Base-by-base conservation (phyloP, 163 green algal genomes). In the Scenedesmus sp. region DNA sequence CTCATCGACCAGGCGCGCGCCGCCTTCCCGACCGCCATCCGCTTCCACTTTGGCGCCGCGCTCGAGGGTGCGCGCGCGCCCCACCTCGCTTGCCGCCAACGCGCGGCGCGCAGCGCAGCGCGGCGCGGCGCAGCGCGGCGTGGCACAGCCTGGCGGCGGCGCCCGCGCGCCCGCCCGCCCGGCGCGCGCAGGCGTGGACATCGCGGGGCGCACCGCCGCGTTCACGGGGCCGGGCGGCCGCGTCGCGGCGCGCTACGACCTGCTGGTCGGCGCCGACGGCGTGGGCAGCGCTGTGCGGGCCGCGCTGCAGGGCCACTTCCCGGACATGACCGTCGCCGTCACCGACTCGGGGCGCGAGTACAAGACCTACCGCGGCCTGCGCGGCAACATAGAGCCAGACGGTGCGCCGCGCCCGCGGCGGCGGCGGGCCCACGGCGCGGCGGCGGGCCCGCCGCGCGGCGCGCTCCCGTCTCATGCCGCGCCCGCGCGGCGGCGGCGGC, bases 261-360 rank as follows among this genome's bases (percentile, higher is more conserved):
- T 91, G 80, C 83, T 91, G 70, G 83, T 91, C 39, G 87, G 80
- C 0, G 83, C 87, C 1, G 87, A 91, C 36, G 87, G 87, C 13
- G 81, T 79, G 13, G 36, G 44, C 39, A 82, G 60, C 44, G 42
- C 56, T 15, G 84, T 88, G 64, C 44, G 87, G 1, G 31, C 17
- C 17, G 76, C 73, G 33, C 50, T 89, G 65, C 50, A 74, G 64
- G 31, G 34, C 36, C 18, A 63, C 18, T 70, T 83, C 36, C 22
- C 36, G 0, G 77, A 70, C 36, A 67, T 87, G 70, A 57, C 22
- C 4, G 77, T 79, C 1, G 9, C 75, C 20, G 53, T 89, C 17
- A 64, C 64, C 28, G 84, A 89, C 74, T 84, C 63, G 36, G 84
- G 84, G 20, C 66, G 84, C 15, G 81, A 89, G 74, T 89, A 83